These are phyloP conservation scores for Colletotrichum chlorophyti DNA, from an alignment of 2,329 filamentous ascomycete species.

Conservation along the genomic window DNA sequence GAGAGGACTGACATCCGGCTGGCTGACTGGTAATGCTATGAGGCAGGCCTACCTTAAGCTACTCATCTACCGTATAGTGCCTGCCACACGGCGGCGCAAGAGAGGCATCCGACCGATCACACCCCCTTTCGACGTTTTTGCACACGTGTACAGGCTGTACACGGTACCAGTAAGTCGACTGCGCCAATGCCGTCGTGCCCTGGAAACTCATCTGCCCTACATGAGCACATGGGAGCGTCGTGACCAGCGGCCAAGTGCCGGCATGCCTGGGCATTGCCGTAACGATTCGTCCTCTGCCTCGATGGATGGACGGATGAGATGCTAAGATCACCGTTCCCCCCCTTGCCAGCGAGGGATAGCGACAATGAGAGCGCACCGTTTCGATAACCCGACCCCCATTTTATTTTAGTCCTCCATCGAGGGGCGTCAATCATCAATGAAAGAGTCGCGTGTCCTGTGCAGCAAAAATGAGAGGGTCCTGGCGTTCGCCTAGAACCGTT, in stretches of 20 bases:
- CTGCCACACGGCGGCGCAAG: no score
- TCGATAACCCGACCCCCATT: neutral
- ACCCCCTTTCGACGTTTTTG: no score
- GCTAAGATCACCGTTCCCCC: neutral
- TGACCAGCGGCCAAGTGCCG: conserved; percentile 25
- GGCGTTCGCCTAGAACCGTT: no score
- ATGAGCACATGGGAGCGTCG: conserved; percentile 18
- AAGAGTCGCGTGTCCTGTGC: neutral
- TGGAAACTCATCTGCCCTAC: conserved; percentile 13
- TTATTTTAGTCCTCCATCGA: neutral
- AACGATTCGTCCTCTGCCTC: neutral
- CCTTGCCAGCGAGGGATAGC: neutral
- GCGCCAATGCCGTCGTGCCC: no score
- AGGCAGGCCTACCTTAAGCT: no score
- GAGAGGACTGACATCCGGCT: no score
- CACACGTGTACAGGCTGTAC: no score
- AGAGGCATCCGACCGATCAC: no score
- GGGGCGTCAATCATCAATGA: neutral
- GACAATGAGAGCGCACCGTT: neutral
- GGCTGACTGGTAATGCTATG: no score
- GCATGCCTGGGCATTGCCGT: conserved; percentile 17
- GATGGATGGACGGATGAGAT: no score
- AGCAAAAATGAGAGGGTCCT: neutral
- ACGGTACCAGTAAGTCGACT: no score
- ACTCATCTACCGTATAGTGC: no score